A percentile compares a stretch with the other conserved stretches of the same genome.
Evolutionary conservation across 2,329 filamentous ascomycete genomes (phyloP).

Genomic region (Penicillium occitanis): DNA sequence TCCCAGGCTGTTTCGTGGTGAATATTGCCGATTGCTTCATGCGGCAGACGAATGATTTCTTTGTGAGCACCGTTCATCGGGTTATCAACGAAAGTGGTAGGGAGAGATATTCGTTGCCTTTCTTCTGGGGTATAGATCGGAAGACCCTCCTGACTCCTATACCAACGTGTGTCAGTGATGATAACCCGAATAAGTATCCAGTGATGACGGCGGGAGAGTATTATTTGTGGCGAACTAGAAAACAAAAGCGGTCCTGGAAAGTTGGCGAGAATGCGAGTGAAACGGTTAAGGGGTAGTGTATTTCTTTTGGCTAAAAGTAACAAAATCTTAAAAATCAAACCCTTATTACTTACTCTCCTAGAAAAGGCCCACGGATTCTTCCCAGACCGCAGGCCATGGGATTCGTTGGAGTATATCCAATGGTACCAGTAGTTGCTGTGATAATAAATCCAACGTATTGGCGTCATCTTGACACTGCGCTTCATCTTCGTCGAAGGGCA

Average conservation of each 20-base stretch:
- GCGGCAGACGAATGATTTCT: slow-evolving; percentile 43
- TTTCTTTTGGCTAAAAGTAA: not conserved
- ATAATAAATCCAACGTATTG: not conserved
- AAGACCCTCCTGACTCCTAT: slow-evolving; percentile 27
- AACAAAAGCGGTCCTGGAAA: slow-evolving; percentile 8
- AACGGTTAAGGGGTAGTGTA: not conserved
- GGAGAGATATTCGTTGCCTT: slow-evolving; percentile 41
- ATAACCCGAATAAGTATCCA: slow-evolving; percentile 34
- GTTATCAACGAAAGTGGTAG: slow-evolving; percentile 38
- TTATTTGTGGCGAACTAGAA: slow-evolving; percentile 23
- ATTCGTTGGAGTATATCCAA: slow-evolving; percentile 14
- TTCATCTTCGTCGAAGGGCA: not conserved
- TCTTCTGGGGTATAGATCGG: slow-evolving; percentile 33
- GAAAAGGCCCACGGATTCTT: slow-evolving; percentile 2
- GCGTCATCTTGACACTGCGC: not conserved
- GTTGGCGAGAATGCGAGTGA: slow-evolving; percentile 8
- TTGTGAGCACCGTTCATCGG: slow-evolving; percentile 43
- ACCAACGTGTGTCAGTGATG: slow-evolving; percentile 29
- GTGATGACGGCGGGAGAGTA: slow-evolving; percentile 35
- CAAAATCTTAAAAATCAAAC: not conserved
- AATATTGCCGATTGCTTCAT: slow-evolving; percentile 44
- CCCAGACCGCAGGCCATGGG: slow-evolving; percentile 14
- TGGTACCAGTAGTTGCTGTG: slow-evolving; percentile 8
- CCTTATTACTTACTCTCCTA: not conserved
- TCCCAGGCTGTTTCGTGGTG: slow-evolving; percentile 41